phyloP scores from a whole-genome alignment of 169 alveolate genomes.

The Plasmodium inui region DNA sequence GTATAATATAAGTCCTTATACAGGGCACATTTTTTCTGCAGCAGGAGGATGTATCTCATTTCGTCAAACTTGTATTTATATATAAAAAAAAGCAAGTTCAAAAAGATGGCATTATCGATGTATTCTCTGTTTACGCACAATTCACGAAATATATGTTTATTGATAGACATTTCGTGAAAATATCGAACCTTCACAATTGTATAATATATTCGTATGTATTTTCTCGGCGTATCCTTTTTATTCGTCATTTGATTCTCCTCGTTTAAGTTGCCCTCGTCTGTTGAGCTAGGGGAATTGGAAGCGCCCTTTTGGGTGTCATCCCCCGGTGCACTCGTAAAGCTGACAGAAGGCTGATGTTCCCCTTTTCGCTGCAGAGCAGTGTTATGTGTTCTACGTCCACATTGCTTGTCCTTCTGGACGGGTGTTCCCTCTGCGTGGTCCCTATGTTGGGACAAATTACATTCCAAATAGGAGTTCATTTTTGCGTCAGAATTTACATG shows the following conservation, averaged over 20 bases:
- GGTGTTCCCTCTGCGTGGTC: not conserved
- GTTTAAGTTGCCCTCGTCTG: not conserved
- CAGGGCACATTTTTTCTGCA: slow-evolving; percentile 52
- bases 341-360: not conserved
- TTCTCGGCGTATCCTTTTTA: not conserved
- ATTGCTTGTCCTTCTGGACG: not conserved
- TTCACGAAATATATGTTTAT: slow-evolving; percentile 73
- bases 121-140: slow-evolving; percentile 51
- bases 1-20: slow-evolving; percentile 66
- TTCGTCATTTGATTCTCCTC: not conserved
- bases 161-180: slow-evolving; percentile 60
- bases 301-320: not conserved
- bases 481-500: not conserved
- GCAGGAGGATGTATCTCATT: slow-evolving; percentile 42
- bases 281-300: not conserved
- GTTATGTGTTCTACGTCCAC: not conserved
- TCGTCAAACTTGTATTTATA: slow-evolving; percentile 57
- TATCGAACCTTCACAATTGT: slow-evolving; percentile 45
- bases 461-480: not conserved
- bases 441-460: not conserved
- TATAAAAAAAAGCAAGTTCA: slow-evolving; percentile 39
- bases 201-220: slow-evolving; percentile 21
- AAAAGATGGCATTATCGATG: slow-evolving; percentile 26
- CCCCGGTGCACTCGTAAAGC: not conserved
- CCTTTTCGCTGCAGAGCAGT: not conserved